These are phyloP conservation scores for Ensete glaucum DNA, from an alignment of 176 grass and related monocot species.

Conservation along the genomic window DNA sequence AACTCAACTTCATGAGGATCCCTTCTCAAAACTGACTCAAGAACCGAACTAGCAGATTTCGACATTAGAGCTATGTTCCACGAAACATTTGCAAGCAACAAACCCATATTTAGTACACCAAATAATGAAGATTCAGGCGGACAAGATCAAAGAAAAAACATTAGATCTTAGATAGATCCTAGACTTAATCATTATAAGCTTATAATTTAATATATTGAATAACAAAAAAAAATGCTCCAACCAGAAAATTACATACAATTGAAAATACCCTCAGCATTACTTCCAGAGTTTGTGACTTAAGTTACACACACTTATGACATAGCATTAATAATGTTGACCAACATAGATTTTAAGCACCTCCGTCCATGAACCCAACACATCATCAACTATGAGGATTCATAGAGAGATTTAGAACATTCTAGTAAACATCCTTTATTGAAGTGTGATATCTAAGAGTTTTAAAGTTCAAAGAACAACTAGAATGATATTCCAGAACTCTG, in stretches of 20 bases:
- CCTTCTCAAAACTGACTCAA: constrained; percentile 82
- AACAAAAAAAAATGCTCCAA: not conserved
- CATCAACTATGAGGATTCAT: no score
- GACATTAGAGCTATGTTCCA: constrained; percentile 62
- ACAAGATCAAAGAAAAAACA: not conserved
- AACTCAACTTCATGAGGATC: constrained; percentile 95
- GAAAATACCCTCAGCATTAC: no score
- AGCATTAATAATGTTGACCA: no score
- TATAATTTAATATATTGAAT: not conserved
- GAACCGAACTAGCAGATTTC: constrained; percentile 80
- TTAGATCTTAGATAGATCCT: not conserved
- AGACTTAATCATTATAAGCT: not conserved
- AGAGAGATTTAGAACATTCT: no score
- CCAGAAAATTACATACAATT: not conserved
- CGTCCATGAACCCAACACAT: no score
- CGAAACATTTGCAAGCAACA: constrained; percentile 11
- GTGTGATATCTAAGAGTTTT: no score
- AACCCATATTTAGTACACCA: constrained; percentile 21
- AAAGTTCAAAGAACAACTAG: no score
- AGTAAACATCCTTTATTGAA: no score
- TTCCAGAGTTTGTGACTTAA: no score
- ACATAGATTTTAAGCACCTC: no score
- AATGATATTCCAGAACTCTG: no score
- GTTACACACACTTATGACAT: no score
- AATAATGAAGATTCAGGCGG: not conserved